These are phyloP conservation scores for Tetrahymena elliotti DNA, from an alignment of 73 alveolate genomes.

Conservation along the genomic window DNA sequence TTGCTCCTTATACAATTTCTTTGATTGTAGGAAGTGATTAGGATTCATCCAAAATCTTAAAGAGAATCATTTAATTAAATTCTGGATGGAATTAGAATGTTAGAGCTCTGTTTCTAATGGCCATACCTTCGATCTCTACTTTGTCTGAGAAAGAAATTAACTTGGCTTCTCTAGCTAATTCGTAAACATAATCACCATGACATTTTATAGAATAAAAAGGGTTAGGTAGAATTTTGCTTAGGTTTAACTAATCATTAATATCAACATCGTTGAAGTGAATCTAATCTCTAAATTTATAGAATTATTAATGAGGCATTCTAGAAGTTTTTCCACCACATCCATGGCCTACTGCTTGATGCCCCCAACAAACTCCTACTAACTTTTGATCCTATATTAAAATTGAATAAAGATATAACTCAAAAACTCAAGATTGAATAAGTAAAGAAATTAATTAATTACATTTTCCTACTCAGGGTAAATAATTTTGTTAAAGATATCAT, in stretches of 20 bases:
- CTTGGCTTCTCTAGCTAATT: background rate
- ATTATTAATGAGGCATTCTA: background rate
- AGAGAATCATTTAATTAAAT: background rate
- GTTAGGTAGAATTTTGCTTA: background rate
- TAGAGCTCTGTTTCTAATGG: background rate
- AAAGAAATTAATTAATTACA: background rate
- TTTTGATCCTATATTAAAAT: background rate
- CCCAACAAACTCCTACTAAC: background rate
- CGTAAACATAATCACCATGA: background rate
- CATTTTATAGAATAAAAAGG: background rate
- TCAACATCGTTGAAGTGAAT: background rate
- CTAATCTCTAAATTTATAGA: background rate
- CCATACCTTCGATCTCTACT: background rate
- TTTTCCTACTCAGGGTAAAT: background rate
- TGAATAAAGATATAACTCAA: background rate
- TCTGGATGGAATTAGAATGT: background rate
- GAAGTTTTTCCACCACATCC: background rate
- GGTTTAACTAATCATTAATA: background rate
- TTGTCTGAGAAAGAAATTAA: background rate
- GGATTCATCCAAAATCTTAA: background rate
- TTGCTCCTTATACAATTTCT: background rate
- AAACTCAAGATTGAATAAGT: background rate
- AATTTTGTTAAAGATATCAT: background rate
- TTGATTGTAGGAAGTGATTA: background rate
- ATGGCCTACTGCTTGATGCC: background rate